Evolutionary conservation across 2,329 filamentous ascomycete genomes (phyloP), one percentile per base, ranked within the genome.

Genomic region (Leptographium lundbergii): DNA sequence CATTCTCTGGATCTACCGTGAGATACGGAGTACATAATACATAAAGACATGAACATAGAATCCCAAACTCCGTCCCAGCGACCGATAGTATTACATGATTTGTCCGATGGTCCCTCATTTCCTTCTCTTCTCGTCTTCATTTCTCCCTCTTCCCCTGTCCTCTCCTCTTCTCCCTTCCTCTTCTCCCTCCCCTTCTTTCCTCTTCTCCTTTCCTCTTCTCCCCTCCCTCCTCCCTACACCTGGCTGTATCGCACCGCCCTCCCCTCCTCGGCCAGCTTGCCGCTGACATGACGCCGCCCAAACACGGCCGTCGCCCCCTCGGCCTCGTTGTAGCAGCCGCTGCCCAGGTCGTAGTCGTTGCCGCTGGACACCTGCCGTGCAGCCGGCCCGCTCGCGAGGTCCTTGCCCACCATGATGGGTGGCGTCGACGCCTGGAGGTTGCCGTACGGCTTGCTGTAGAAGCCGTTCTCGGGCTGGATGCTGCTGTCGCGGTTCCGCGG

Each of bases 191-290:
- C 27, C 7, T 29, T 7, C 7, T 29, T 7, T 29, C 27, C 27
- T 2, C 32, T 11, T 34, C 32, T 34, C 10, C 32, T 34, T 11
- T 11, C 9, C 32, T 34, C 32, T 10, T 34, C 32, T 34, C 32
- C 32, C 32, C 10, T 9, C 9, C 9, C 32, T 10, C 32, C 14
- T 36, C 36, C 11, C 36, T 39, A 39, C 19, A 25, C 48, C 48
- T 51, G 48, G 24, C 48, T 27, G 10, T 19, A 22, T 36, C 51
- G 9, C 14, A 19, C 24, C 65, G 58, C 58, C 59, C 52, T 73
- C 2, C 87, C 87, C 68, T 91, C 88, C 69, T 91, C 87, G 0
- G 79, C 86, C 59, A 84, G 71, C 74, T 87, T 89, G 1, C 87
- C 88, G 67, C 86, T 90, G 2, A 89, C 86, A 61, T 86, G 83